Base-by-base conservation (phyloP, 768 basidiomycete genomes). In the Boletus coccyginus region DNA sequence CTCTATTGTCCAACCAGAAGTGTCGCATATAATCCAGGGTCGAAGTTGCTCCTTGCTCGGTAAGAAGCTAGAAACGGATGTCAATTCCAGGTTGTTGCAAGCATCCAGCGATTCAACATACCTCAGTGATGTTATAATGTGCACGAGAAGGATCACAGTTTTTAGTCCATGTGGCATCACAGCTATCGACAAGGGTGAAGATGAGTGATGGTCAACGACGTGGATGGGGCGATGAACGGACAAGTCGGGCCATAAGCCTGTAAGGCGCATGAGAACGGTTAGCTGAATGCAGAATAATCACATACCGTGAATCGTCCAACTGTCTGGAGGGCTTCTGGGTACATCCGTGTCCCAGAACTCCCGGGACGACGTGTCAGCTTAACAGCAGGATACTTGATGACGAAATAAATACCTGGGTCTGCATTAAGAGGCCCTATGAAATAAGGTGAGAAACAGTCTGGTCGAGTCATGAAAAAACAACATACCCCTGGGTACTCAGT, bases 341-440 rank as follows among this genome's bases (percentile, higher is more conserved):
- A 86, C 83, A 44, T 82, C 66, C 2, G 83, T 86, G 57, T 90
- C 87, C 88, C 89, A 90, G 70, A 89, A 87, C 83, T 87, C 66
- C 14, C 27, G 19, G n/a, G 7, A 55, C 10, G 27, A 53, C 36
- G 17, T 12, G 24, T 67, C 51, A 64, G 53, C 7, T 4, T 10
- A 35, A n/a, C 39, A 5, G 3, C 16, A 33, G 1, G 9, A 40
- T 40, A 7, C 32, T 9, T 5, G 9, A 8, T 0, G 27, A 42
- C 12, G 13, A 36, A n/a, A 45, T 19, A 17, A 40, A 33, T 59
- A 76, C 78, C 71, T 82, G 82, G 0, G 80, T 79, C 57, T 86
- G 85, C 51, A 85, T 57, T 27, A 88, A 61, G 50, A 84, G 74
- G 42, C 86, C 87, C 86, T 88, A 56, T 3, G 12, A 8, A 35